Evolutionary conservation across 345 rosid genomes (phyloP), one percentile per base, ranked within the genome.

Genomic region (Eutrema heterophyllum): DNA sequence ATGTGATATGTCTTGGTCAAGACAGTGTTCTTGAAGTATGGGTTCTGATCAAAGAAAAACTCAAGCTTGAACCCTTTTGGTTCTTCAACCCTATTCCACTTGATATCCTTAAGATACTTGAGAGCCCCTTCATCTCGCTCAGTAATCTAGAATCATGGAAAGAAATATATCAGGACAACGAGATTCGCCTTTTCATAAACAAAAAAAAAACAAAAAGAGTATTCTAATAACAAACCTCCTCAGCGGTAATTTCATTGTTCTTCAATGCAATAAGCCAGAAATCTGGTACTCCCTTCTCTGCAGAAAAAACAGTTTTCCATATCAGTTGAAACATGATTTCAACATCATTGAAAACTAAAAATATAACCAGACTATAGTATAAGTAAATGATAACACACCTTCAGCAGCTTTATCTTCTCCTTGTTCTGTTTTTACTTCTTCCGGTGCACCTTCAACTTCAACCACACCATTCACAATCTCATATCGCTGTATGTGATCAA

Each of bases 61-160:
- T 96, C 99, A 38, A 96, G 92, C 83, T 96, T 96, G 85, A 92
- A 96, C 44, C 99, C 98, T 77, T 96, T 96, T 40, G 94, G 97
- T 11, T 92, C 94, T 59, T 86, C 92, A 56, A 89, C 81, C 67
- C 94, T 85, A 52, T 66, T 78, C 96, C 96, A 92, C 84, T 90
- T 96, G 30, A 96, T 92, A 75, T 96, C 94, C 67, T 86, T 90
- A 36, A 96, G 86, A 81, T 77, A 90, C 71, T 84, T 84, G 35
- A 96, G 91, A 74, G 98, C 98, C 30, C 83, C 97, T 84, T 96
- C 98, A 75, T 96, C 99, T 41, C 92, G 84, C 83, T 96, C 99
- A 0, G 89, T 87, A 52, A 96, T 84, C 98, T 96, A 71, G 54
- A 27, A 29, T 46, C 56, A 51, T 41, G 71, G 26, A 11, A 4